Percentiles rank a stretch among this genome's conserved stretches.
These are phyloP conservation scores for Lachancea lanzarotensis DNA, from an alignment of 805 yeast genomes.

Conservation along the genomic window DNA sequence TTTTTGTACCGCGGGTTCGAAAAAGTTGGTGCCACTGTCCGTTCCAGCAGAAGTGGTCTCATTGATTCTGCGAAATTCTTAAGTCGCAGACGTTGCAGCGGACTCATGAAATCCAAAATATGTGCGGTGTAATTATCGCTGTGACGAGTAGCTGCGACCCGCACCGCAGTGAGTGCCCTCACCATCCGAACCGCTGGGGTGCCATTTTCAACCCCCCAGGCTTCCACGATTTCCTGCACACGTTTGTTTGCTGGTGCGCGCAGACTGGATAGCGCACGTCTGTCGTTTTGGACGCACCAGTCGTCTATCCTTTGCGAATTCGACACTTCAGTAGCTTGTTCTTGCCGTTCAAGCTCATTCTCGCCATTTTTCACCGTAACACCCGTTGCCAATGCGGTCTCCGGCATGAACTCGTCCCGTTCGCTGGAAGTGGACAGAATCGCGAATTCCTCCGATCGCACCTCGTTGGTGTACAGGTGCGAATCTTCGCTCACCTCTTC, in stretches of 20 bases:
- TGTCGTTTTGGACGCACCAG: constrained; percentile 20
- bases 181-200: constrained; percentile 3
- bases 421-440: constrained; percentile 17
- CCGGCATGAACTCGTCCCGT: neutral
- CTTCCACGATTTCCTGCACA: constrained; percentile 24
- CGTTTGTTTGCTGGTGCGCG: constrained; percentile 6
- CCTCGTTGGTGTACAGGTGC: constrained; percentile 10
- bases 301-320: constrained; percentile 22
- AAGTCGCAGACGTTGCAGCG: constrained; percentile 11
- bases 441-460: constrained; percentile 18
- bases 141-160: neutral
- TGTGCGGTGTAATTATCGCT: constrained; percentile 12
- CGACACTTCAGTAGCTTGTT: neutral
- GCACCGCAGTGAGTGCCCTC: neutral
- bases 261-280: neutral
- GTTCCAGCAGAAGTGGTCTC: constrained; percentile 16
- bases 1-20: constrained; percentile 10
- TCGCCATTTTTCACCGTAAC: neutral
- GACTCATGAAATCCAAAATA: constrained; percentile 8
- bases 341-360: too few species aligned
- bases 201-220: constrained; percentile 33
- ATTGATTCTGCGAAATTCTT: constrained; percentile 14
- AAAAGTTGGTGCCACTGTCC: constrained; percentile 4
- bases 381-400: neutral
- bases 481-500: constrained; percentile 12